Evolutionary conservation across 2,329 filamentous ascomycete genomes (phyloP).

Genomic region (Fusarium nelsonii): DNA sequence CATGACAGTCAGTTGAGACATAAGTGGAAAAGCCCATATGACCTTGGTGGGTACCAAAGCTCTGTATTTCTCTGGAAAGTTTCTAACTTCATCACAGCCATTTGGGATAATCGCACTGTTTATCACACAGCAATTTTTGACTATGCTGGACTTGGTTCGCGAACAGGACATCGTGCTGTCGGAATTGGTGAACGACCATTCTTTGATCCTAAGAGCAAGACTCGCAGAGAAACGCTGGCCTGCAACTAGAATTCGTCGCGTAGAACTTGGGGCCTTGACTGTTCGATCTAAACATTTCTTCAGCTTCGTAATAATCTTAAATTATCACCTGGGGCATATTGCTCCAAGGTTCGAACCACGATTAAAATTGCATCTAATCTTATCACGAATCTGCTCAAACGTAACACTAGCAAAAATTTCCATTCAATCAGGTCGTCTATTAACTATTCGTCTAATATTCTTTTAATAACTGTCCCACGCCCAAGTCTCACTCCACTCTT

Average conservation of each 20-base stretch:
- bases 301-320: not conserved
- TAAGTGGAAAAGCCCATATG: not conserved
- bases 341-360: no score
- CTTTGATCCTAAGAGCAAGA: not conserved
- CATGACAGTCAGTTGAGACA: conserved; percentile 4
- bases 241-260: not conserved
- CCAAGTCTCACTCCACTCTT: no score
- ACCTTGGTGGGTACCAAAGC: not conserved
- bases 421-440: no score
- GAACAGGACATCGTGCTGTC: not conserved
- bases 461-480: no score
- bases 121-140: conserved; percentile 3
- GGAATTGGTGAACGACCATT: conserved; percentile 1
- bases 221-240: not conserved
- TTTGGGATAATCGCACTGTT: conserved; percentile 1
- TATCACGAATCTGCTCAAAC: no score
- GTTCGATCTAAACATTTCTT: not conserved
- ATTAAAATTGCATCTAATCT: no score
- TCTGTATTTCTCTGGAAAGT: no score
- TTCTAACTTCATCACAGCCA: not conserved
- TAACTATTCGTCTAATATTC: no score
- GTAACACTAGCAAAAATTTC: no score
- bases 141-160: conserved; percentile 1
- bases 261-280: not conserved
- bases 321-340: no score